These are phyloP conservation scores for Kazachstania psychrophila DNA, from an alignment of 805 yeast genomes.

Conservation along the genomic window DNA sequence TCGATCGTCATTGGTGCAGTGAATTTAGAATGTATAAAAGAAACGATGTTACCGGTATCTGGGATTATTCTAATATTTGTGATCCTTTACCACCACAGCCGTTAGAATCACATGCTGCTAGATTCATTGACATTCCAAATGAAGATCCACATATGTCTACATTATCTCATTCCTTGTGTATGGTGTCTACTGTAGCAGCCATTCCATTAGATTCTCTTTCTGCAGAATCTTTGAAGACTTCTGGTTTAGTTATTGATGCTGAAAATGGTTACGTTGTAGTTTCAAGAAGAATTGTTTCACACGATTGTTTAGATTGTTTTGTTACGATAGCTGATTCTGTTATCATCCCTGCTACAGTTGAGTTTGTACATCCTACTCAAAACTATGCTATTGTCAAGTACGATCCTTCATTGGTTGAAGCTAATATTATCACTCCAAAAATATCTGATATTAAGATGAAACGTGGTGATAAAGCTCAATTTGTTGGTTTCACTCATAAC, in stretches of 20 bases:
- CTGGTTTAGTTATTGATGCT: conserved; percentile 79
- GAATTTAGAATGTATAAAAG: conserved; percentile 61
- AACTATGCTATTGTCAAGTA: conserved; percentile 78
- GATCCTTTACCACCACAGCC: conserved; percentile 49
- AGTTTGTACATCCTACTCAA: conserved; percentile 78
- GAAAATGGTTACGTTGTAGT: conserved; percentile 69
- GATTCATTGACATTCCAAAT: conserved; percentile 59
- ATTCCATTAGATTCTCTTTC: conserved; percentile 70
- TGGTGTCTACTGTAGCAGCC: conserved; percentile 56
- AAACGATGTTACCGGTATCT: conserved; percentile 46
- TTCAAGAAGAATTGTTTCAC: conserved; percentile 72
- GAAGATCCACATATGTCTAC: conserved; percentile 43
- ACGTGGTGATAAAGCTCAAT: conserved; percentile 69
- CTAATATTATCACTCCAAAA: conserved; percentile 62
- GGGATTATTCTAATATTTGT: conserved; percentile 46
- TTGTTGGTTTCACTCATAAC: conserved; percentile 70
- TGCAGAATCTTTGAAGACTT: conserved; percentile 48
- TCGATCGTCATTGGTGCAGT: conserved; percentile 81
- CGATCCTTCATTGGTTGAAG: conserved; percentile 64
- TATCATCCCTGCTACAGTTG: conserved; percentile 68
- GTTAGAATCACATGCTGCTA: conserved; percentile 52
- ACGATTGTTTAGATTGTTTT: conserved; percentile 60
- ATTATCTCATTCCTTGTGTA: conserved; percentile 60
- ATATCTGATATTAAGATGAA: conserved; percentile 47
- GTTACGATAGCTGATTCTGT: conserved; percentile 81